Conservation (phyloP, 176 grass and related monocot genomes). For the Oryza brachyantha region DNA sequence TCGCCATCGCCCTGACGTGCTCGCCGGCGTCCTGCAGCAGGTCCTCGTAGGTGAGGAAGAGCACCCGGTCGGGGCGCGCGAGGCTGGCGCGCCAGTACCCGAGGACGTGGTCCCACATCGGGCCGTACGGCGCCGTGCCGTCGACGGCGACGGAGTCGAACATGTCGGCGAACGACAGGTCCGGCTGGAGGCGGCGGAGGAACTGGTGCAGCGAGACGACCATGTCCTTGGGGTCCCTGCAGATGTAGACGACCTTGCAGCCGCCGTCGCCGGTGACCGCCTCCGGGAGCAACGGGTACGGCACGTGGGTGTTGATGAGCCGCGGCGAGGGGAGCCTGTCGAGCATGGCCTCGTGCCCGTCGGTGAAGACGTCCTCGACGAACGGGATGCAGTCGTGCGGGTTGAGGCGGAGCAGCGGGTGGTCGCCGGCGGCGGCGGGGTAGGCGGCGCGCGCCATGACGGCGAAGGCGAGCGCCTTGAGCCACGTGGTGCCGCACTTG, state of each 20-base stretch:
- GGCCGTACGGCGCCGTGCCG: constrained; percentile 30
- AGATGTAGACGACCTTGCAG: constrained; percentile 39
- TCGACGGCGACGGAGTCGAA: constrained; percentile 47
- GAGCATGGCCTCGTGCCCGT: constrained; percentile 17
- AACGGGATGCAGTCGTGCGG: constrained; percentile 52
- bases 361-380: constrained; percentile 27
- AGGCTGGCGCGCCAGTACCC: constrained; percentile 41
- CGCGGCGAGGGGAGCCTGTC: constrained; percentile 40
- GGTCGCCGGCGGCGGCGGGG: not conserved
- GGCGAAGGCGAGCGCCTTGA: not conserved
- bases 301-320: constrained; percentile 48
- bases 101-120: constrained; percentile 52
- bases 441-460: constrained; percentile 7
- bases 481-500: not conserved
- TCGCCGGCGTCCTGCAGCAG: constrained; percentile 15
- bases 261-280: not conserved
- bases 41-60: constrained; percentile 63
- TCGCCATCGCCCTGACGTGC: constrained; percentile 27
- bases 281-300: constrained; percentile 31
- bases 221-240: constrained; percentile 46
- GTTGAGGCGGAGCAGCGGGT: constrained; percentile 50
- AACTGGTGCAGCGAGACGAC: constrained; percentile 32
- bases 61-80: constrained; percentile 1
- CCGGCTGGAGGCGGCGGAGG: not conserved
- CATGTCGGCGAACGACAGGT: constrained; percentile 25